Base-by-base conservation (phyloP, 164 flowering plant species). In the Dillenia suffruticosa region DNA sequence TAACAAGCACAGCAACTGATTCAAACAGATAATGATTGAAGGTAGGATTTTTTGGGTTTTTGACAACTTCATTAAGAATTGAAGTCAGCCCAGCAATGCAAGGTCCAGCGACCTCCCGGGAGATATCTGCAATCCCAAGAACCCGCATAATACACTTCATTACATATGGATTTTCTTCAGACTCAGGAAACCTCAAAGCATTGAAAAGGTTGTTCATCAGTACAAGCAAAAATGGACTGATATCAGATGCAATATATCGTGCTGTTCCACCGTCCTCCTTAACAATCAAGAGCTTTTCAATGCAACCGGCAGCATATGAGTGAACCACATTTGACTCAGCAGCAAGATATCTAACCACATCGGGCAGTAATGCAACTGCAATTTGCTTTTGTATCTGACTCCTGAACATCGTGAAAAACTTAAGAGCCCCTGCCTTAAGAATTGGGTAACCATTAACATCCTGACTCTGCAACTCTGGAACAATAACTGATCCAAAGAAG, bases 61-160 rank as follows among this genome's bases (percentile, higher is more conserved):
- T 79, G 68, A 96, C 91, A 49, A 91, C 90, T 75, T 79, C 81
- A 58, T 64, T 68, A 6, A 94, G 91, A 71, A 88, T 67, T 43
- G 74, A 62, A 17, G 90, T 81, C 78, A 91, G 72, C 44, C 85
- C 82, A 49, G 63, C 49, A 59, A 88, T 86, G 75, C 95, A 91
- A 65, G 82, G 80, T 56, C 72, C 82, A 67, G 89, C 96, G 63
- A 86, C 72, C 40, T 81, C 96, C 51, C 56, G 72, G 52, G 89
- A 69, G 57, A 94, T 71, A 24, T 88, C 88, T 2, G 94, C 93
- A 63, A 85, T 81, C 15, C 96, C 92, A 59, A 94, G 75, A 70
- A 91, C 92, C 56, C 96, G 78, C 96, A 89, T 88, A 32, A 94
- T 84, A 71, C 99, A 89, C 72, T 88, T 94, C 97, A 94, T 94